Evolutionary conservation across 2,329 filamentous ascomycete species (phyloP).

Genomic region (Diaporthe nobilis): DNA sequence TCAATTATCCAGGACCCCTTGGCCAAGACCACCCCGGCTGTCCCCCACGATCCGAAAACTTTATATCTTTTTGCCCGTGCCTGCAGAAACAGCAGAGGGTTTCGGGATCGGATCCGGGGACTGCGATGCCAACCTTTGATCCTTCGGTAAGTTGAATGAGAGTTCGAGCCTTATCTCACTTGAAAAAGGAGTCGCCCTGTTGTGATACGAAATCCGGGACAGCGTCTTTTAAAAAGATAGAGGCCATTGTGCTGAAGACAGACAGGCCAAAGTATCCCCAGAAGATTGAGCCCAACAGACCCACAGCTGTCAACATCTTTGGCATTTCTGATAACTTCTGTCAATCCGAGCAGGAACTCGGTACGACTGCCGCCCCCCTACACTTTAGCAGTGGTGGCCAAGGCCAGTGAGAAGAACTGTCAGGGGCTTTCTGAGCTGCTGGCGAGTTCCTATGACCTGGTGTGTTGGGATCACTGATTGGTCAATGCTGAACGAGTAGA

Average conservation of each 20-base stretch:
- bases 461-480: background rate
- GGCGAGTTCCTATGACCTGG: background rate
- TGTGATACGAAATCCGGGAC: background rate
- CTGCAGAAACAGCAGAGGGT: background rate
- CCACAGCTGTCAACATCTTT: background rate
- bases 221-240: background rate
- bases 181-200: background rate
- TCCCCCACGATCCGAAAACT: constrained; percentile 2
- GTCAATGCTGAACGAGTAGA: background rate
- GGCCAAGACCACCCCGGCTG: background rate
- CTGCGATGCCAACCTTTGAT: background rate
- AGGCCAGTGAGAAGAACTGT: background rate
- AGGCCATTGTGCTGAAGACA: background rate
- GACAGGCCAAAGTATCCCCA: no score
- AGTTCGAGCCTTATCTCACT: background rate
- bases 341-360: background rate
- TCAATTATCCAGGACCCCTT: background rate
- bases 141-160: no score
- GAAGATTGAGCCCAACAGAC: background rate
- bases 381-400: background rate
- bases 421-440: background rate
- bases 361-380: background rate
- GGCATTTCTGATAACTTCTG: background rate
- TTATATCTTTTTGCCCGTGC: background rate
- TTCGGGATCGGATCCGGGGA: background rate